Conservation (phyloP, 257 asterid species). For the Penstemon barbatus region DNA sequence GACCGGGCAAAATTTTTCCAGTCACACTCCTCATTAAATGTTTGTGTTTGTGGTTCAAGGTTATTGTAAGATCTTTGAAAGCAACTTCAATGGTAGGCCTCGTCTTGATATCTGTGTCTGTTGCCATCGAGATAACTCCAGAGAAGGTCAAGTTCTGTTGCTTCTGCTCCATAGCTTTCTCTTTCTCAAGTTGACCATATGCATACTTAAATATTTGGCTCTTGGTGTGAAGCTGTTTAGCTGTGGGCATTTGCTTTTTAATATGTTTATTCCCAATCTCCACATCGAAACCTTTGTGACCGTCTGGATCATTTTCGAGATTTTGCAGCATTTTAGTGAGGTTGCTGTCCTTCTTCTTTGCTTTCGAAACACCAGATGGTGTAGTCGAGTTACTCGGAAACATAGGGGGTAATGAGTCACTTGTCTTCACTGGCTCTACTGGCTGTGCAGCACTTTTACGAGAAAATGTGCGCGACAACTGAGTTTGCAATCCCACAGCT, state of each 20-base stretch:
- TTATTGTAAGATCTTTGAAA: conserved; percentile 82
- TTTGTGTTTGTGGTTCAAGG: conserved; percentile 67
- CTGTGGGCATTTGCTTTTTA: conserved; percentile 63
- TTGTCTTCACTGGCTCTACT: conserved; percentile 33
- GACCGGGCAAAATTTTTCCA: conserved; percentile 78
- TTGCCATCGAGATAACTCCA: conserved; percentile 85
- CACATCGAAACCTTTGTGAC: conserved; percentile 59
- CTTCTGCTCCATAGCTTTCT: conserved; percentile 87
- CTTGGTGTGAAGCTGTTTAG: conserved; percentile 68
- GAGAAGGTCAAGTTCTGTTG: conserved; percentile 81
- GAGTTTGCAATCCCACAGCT: conserved; percentile 59
- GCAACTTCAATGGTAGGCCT: conserved; percentile 84
- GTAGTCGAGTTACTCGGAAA: conserved; percentile 27
- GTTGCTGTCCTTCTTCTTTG: conserved; percentile 46
- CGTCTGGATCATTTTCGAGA: conserved; percentile 58
- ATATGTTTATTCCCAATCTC: conserved; percentile 67
- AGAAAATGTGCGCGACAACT: conserved; percentile 74
- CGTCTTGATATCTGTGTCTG: conserved; percentile 61
- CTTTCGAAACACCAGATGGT: conserved; percentile 37
- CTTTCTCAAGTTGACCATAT: conserved; percentile 90
- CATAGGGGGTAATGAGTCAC: conserved; percentile 39
- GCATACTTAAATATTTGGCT: conserved; percentile 97
- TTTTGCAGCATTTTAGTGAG: conserved; percentile 73
- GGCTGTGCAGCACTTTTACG: conserved; percentile 41
- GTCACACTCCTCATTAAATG: conserved; percentile 87